Base-by-base conservation (phyloP, 176 grass and related monocot species). In the Avena sativa region DNA sequence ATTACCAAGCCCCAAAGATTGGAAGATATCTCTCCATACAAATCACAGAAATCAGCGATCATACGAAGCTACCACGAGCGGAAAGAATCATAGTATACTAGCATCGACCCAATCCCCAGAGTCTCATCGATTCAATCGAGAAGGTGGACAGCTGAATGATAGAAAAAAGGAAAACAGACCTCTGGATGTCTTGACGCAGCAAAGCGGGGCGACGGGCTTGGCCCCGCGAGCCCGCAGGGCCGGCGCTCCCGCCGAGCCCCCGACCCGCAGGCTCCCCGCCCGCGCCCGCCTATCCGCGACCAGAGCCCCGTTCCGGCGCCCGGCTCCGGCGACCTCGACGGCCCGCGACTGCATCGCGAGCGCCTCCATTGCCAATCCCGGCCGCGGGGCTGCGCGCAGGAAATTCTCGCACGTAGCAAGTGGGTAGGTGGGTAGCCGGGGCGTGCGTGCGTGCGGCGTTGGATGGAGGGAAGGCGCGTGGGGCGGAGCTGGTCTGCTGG, bases 171-270 rank as follows among this genome's bases (percentile, higher is more conserved):
- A 48, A 10, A 48, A 48, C 46, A 9, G 16, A 95, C 93, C 93
- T 82, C 60, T 40, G 12, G 83, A 84, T 76, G 85, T 78, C 73
- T 71, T 88, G 47, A 36, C 25, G 53, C 84, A 91, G 73, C 43
- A 76, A 9, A 81, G 60, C 70, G 78, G 83, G 19, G 50, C 88
- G 36, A 82, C 25, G 25, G 83, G 69, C 49, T 13, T 81, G 69
- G 69, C 20, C 23, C 34, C 9, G 25, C 83, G 77, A 81, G 25
- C 28, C 69, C 68, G 48, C 36, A 81, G 13, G 9, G 81, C 36
- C 58, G 58, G 58, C 21, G 59, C 69, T 19, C 68, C 76, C 30
- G 66, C 47, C 0, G 63, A 38, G 21, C 74, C 77, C 26, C 84
- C 77, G 32, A 81, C 13, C 55, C 86, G 61, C 83, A 57, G 5